Evolutionary conservation across 1,139 yeast species (phyloP).

Genomic region (Blastobotrys persicus): DNA sequence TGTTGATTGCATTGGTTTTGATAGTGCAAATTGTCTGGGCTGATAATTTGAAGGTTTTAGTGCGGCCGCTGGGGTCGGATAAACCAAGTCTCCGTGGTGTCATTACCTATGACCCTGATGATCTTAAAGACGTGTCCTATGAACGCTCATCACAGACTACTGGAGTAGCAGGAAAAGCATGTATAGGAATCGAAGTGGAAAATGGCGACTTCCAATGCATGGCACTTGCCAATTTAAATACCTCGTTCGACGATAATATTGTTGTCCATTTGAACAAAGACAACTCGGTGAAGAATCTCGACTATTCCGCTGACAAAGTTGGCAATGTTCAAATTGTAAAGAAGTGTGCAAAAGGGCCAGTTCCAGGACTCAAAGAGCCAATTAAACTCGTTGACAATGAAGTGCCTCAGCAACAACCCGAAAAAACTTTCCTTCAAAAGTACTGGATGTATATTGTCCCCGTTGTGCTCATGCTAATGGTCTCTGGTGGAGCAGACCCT

Average conservation of each 20-base stretch:
- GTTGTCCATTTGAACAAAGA: slow-evolving; percentile 18
- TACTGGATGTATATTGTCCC: slow-evolving; percentile 42
- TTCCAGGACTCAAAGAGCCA: slow-evolving; percentile 29
- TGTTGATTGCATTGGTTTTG: neutral
- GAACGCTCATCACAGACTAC: neutral
- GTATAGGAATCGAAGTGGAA: slow-evolving; percentile 26
- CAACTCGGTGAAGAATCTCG: slow-evolving; percentile 17
- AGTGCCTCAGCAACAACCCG: slow-evolving; percentile 29
- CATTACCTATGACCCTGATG: slow-evolving; percentile 11
- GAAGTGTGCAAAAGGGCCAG: slow-evolving; percentile 25
- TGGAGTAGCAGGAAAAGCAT: slow-evolving; percentile 20
- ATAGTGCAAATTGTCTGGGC: slow-evolving; percentile 9
- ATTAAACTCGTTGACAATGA: slow-evolving; percentile 32
- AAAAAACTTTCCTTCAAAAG: slow-evolving; percentile 38
- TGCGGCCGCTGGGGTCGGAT: slow-evolving; percentile 18
- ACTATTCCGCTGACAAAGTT: slow-evolving; percentile 14
- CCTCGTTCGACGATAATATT: slow-evolving; percentile 15
- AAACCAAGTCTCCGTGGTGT: slow-evolving; percentile 10
- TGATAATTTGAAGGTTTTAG: slow-evolving; percentile 15
- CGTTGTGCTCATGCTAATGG: slow-evolving; percentile 30
- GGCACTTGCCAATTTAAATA: slow-evolving; percentile 16
- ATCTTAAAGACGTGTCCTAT: neutral
- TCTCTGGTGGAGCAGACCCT: slow-evolving; percentile 26
- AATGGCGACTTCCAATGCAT: slow-evolving; percentile 25
- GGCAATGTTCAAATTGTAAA: neutral